Percentiles rank a stretch among this genome's conserved stretches.
phyloP scores from a whole-genome alignment of 208 protist genomes.

The Acanthamoeba healyi region DNA sequence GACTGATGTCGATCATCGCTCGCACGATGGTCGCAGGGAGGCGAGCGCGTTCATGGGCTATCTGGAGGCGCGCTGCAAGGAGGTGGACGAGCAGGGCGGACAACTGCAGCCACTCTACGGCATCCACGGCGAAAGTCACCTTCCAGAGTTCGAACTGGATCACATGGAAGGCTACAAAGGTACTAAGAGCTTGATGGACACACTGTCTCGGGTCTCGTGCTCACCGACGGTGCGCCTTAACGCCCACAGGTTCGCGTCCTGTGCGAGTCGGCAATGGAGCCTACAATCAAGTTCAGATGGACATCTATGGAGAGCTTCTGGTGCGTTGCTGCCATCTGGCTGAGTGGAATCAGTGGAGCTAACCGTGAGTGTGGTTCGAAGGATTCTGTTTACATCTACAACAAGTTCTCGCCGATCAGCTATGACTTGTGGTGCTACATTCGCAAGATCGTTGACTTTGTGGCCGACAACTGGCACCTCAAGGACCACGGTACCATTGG shows the following conservation, averaged over 20 bases:
- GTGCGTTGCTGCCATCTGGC: constrained; percentile 34
- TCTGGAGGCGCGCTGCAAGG: constrained; percentile 78
- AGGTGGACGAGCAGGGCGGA: constrained; percentile 34
- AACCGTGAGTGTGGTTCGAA: neutral
- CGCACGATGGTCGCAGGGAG: constrained; percentile 76
- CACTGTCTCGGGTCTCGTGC: neutral
- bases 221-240: neutral
- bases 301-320: constrained; percentile 87
- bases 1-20: neutral
- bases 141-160: constrained; percentile 76
- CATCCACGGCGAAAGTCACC: constrained; percentile 81
- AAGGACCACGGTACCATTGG: constrained; percentile 78
- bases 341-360: neutral
- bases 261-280: constrained; percentile 87
- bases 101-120: constrained; percentile 72
- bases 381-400: constrained; percentile 70
- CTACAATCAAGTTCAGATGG: constrained; percentile 86
- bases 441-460: constrained; percentile 81
- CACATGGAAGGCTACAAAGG: constrained; percentile 85
- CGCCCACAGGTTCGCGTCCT: constrained; percentile 73
- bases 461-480: constrained; percentile 80
- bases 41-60: constrained; percentile 83
- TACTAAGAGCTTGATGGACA: neutral
- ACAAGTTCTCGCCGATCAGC: constrained; percentile 78
- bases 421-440: constrained; percentile 87